phyloP scores from a whole-genome alignment of 306 rosid species.

The Cucumis hystrix region DNA sequence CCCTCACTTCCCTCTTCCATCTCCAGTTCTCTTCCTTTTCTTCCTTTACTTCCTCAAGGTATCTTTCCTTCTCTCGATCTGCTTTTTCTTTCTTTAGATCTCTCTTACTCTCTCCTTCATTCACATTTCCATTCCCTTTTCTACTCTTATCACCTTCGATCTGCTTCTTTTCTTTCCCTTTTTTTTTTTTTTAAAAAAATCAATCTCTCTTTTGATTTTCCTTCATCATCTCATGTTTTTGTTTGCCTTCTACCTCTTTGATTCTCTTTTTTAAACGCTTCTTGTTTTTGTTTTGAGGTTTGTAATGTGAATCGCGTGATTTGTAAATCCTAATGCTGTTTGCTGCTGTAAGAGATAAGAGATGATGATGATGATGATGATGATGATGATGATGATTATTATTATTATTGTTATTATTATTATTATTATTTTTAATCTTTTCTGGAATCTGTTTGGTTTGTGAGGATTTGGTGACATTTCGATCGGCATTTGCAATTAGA shows the following conservation, averaged over 20 bases:
- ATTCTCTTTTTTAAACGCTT: neutral
- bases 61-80: neutral
- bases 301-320: neutral
- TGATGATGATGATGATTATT: no score
- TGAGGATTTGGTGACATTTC: neutral
- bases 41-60: neutral
- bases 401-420: neutral
- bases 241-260: neutral
- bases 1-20: neutral
- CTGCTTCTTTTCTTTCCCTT: neutral
- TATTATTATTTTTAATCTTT: no score
- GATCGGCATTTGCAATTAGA: neutral
- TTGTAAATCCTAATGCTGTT: neutral
- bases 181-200: neutral
- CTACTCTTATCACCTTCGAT: neutral
- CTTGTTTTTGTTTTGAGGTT: neutral
- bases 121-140: neutral
- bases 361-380: no score
- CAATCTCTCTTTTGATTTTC: neutral
- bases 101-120: neutral
- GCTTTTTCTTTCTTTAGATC: neutral
- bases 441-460: neutral
- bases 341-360: neutral
- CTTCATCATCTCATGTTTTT: neutral
- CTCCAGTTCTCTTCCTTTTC: neutral